Percentiles rank a stretch among this genome's conserved stretches.
Evolutionary conservation across 2,329 filamentous ascomycete genomes (phyloP).

Genomic region (Claviceps purpurea): DNA sequence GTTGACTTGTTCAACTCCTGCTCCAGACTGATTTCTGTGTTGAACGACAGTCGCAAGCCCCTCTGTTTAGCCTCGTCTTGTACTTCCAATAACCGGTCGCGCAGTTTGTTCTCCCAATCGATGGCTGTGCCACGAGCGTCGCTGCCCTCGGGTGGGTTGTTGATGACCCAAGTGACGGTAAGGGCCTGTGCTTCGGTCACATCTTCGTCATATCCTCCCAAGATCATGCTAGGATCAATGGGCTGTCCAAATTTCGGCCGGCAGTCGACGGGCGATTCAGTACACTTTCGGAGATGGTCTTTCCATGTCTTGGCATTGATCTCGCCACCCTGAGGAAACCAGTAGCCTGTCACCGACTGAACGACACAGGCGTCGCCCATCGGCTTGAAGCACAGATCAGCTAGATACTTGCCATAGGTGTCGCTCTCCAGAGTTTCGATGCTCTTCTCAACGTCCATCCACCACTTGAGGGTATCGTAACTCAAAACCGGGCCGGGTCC

Average conservation of each 20-base stretch:
- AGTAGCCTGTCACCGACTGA: conserved; percentile 86
- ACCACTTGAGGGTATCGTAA: conserved; percentile 84
- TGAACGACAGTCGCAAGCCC: conserved; percentile 83
- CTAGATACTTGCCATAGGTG: conserved; percentile 53
- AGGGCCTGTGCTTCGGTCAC: conserved; percentile 65
- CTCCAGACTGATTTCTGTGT: conserved; percentile 86
- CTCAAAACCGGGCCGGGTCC: conserved; percentile 65
- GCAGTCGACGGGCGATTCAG: conserved; percentile 68
- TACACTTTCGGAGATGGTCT: conserved; percentile 57
- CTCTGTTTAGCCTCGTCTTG: conserved; percentile 66
- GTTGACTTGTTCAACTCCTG: conserved; percentile 95
- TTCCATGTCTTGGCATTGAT: conserved; percentile 47
- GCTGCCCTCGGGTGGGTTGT: conserved; percentile 67
- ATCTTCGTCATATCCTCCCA: conserved; percentile 64
- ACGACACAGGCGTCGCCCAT: conserved; percentile 81
- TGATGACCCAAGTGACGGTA: conserved; percentile 89
- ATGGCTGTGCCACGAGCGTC: conserved; percentile 58
- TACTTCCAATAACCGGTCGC: conserved; percentile 58
- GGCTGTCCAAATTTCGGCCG: conserved; percentile 83
- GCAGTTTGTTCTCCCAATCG: conserved; percentile 78
- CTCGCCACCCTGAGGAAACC: conserved; percentile 42
- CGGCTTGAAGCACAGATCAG: conserved; percentile 90
- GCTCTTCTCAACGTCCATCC: conserved; percentile 77
- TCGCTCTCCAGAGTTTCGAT: conserved; percentile 60
- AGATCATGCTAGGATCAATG: conserved; percentile 68